Evolutionary conservation across 2,329 filamentous ascomycete genomes (phyloP).

Genomic region (Phaeosphaeriaceae sp.): DNA sequence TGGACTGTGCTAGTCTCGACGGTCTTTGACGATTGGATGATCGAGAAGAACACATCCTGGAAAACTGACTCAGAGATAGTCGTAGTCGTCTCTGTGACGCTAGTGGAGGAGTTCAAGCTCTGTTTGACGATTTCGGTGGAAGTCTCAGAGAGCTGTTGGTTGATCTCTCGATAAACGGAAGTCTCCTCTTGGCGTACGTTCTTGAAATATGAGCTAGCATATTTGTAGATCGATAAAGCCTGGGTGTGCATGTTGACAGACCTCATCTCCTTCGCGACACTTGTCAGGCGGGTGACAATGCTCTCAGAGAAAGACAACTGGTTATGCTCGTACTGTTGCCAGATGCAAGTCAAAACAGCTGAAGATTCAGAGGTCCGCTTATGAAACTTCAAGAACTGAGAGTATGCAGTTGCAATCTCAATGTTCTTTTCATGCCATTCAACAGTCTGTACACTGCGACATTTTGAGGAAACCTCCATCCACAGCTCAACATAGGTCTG

Average conservation of each 20-base stretch:
- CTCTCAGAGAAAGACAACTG: conserved; percentile 50
- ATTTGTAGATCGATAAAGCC: conserved; percentile 58
- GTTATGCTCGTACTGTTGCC: conserved; percentile 58
- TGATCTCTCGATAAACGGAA: conserved; percentile 51
- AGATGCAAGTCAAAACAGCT: conserved; percentile 54
- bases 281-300: conserved; percentile 41
- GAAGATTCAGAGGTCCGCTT: conserved; percentile 55
- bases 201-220: conserved; percentile 44
- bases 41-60: conserved; percentile 53
- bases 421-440: conserved; percentile 59
- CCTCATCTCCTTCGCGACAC: conserved; percentile 56
- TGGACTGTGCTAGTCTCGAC: conserved; percentile 51
- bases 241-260: conserved; percentile 52
- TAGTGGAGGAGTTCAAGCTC: conserved; percentile 34
- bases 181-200: conserved; percentile 45
- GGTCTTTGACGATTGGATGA: conserved; percentile 48
- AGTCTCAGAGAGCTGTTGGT: conserved; percentile 48
- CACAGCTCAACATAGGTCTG: conserved; percentile 58
- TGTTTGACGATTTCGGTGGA: conserved; percentile 54
- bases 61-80: conserved; percentile 51
- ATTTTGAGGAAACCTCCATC: conserved; percentile 58
- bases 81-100: conserved; percentile 45
- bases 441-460: conserved; percentile 50
- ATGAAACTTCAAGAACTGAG: conserved; percentile 55
- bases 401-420: conserved; percentile 54